These are phyloP conservation scores for Clavispora santaluciae DNA, from an alignment of 805 yeast species.

Conservation along the genomic window DNA sequence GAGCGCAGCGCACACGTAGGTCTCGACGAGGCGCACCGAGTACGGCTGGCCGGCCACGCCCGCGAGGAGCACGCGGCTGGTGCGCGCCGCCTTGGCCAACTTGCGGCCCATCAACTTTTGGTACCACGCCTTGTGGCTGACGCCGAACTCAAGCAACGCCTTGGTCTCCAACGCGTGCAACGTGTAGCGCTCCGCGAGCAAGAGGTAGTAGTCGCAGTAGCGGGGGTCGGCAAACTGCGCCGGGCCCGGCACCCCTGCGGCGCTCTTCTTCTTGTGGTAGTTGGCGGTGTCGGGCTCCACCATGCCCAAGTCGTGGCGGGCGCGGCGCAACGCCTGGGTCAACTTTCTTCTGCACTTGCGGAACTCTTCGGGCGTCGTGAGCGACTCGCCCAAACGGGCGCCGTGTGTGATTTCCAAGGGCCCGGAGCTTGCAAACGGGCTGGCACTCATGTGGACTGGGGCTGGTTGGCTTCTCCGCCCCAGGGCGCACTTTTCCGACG, in stretches of 20 bases:
- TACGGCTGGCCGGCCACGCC: constrained; percentile 38
- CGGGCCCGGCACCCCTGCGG: constrained; percentile 40
- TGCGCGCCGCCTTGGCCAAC: constrained; percentile 56
- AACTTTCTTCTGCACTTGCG: constrained; percentile 61
- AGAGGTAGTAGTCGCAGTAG: constrained; percentile 55
- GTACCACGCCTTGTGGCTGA: constrained; percentile 45
- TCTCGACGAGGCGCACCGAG: constrained; percentile 22
- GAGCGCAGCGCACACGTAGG: constrained; percentile 41
- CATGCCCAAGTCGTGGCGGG: constrained; percentile 61
- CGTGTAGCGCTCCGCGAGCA: constrained; percentile 74
- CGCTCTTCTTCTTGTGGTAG: constrained; percentile 47
- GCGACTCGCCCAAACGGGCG: constrained; percentile 56
- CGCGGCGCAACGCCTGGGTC: constrained; percentile 53
- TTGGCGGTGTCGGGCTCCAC: constrained; percentile 64
- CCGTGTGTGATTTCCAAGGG: constrained; percentile 37
- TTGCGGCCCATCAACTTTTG: constrained; percentile 49
- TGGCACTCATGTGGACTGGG: constrained; percentile 7
- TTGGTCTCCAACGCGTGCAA: constrained; percentile 64
- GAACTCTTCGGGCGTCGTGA: constrained; percentile 66
- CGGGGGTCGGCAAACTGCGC: constrained; percentile 48
- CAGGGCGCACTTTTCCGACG: no score
- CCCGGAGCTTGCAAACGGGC: no score
- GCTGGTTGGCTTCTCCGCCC: no score
- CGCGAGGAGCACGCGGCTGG: constrained; percentile 39
- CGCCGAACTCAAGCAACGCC: constrained; percentile 48